Base-by-base conservation (phyloP, 2,329 filamentous ascomycete genomes). In the Trichoderma sp. region DNA sequence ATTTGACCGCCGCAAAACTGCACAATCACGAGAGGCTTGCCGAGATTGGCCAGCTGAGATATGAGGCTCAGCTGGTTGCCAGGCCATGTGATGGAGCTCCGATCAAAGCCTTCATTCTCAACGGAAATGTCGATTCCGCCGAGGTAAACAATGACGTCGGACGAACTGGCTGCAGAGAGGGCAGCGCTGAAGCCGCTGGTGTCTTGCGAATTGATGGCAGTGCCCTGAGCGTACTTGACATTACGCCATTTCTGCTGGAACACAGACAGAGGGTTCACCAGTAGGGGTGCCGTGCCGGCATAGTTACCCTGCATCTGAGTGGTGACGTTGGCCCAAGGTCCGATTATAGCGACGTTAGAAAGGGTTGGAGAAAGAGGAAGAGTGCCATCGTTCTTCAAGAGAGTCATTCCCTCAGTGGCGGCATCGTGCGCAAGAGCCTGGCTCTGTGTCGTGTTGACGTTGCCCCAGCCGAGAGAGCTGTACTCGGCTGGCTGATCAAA, bases 381-480 rank as follows among this genome's bases (percentile, higher is more conserved):
- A 0, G 78, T 75, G 6, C 77, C 78, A 63, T 85, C 76, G 67
- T 88, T 88, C 74, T 87, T 87, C 24, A 87, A 71, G 2, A 85
- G 72, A 1, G 81, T 79, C 0, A 78, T 72, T 9, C 81, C 80
- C 10, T 82, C 78, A 7, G 79, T 73, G 1, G 82, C 82, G 0
- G 87, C 85, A 43, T 81, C 79, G 41, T 84, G 79, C 0, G 88
- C 85, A 17, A 90, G 79, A 2, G 80, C 76, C 72, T 83, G 81
- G 0, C 84, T 81, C 17, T 81, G 73, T 0, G 83, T 78, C 0
- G 82, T 83, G 50, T 83, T 80, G 41, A 90, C 85, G 67, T 88
- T 81, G 0, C 75, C 73, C 78, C 82, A 88, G 3, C 74, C 76
- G 0, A 90, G 73, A 52, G 80, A 76, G 5, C 83, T 78, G 73